Conservation (phyloP, 2,329 filamentous ascomycete genomes). For the Stachybotrys elegans region DNA sequence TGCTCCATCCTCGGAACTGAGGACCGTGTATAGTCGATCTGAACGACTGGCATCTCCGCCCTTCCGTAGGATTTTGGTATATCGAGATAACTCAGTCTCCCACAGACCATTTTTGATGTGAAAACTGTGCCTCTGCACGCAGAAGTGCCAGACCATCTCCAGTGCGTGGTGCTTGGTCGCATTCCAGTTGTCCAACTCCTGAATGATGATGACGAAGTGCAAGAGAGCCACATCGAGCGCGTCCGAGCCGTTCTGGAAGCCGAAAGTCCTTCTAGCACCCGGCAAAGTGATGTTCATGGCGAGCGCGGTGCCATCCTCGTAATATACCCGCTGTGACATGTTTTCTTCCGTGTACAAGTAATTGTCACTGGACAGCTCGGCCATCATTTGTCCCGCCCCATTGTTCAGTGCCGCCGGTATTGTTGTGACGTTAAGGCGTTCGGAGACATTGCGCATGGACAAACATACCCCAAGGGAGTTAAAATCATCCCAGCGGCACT, state of each 20-base stretch:
- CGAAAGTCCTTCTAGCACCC: too few species aligned
- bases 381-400: background rate
- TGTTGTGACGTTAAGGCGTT: background rate
- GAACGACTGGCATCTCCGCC: too few species aligned
- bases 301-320: background rate
- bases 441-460: background rate
- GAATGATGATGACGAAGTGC: background rate
- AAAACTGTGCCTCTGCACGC: conserved; percentile 9
- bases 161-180: conserved; percentile 4
- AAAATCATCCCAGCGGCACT: too few species aligned
- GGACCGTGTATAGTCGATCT: background rate
- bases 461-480: background rate
- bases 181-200: background rate
- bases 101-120: conserved; percentile 2
- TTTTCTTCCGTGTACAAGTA: background rate
- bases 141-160: conserved; percentile 10
- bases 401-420: too few species aligned
- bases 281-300: too few species aligned
- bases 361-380: background rate
- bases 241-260: background rate
- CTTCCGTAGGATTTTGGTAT: too few species aligned
- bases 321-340: background rate
- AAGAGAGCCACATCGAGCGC: background rate
- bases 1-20: background rate
- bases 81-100: background rate